Percentiles rank a stretch among this genome's conserved stretches.
phyloP scores from a whole-genome alignment of 2,329 filamentous ascomycete species.

The Penicillium griseofulvum region DNA sequence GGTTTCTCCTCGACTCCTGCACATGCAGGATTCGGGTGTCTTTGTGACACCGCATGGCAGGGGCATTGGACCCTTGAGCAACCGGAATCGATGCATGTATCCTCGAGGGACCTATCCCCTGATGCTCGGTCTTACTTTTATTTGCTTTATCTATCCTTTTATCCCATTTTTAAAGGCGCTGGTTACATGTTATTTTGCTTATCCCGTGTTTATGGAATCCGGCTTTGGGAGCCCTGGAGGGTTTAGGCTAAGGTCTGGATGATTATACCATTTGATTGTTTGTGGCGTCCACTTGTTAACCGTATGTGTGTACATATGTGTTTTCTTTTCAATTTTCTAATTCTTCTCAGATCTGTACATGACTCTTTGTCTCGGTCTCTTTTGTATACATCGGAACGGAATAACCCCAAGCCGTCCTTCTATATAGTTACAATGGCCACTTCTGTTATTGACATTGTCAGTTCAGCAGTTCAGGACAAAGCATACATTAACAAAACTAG shows the following conservation, averaged over 20 bases:
- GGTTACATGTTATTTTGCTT: conserved; percentile 23
- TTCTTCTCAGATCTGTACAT: background rate
- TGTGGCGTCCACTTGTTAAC: conserved; percentile 7
- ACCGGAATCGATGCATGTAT: background rate
- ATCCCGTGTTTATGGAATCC: conserved; percentile 1
- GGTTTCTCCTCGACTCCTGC: conserved; percentile 5
- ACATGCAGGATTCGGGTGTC: conserved; percentile 1
- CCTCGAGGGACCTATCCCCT: background rate
- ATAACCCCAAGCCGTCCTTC: background rate
- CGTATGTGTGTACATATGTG: conserved; percentile 6
- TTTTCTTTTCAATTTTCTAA: background rate
- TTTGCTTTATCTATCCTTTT: conserved; percentile 23
- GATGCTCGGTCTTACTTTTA: conserved; percentile 13
- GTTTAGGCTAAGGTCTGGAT: conserved; percentile 7
- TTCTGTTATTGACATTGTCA: background rate
- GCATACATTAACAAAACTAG: background rate
- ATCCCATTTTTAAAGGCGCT: conserved; percentile 21
- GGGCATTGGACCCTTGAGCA: background rate
- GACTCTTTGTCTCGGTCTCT: background rate
- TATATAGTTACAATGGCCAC: background rate
- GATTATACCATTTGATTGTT: conserved; percentile 14
- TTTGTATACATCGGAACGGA: conserved; percentile 1
- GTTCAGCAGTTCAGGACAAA: background rate
- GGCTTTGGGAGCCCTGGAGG: conserved; percentile 4
- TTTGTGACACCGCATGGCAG: conserved; percentile 8